These are phyloP conservation scores for Solanum tarapatanum DNA, from an alignment of 257 asterid genomes.

Conservation along the genomic window DNA sequence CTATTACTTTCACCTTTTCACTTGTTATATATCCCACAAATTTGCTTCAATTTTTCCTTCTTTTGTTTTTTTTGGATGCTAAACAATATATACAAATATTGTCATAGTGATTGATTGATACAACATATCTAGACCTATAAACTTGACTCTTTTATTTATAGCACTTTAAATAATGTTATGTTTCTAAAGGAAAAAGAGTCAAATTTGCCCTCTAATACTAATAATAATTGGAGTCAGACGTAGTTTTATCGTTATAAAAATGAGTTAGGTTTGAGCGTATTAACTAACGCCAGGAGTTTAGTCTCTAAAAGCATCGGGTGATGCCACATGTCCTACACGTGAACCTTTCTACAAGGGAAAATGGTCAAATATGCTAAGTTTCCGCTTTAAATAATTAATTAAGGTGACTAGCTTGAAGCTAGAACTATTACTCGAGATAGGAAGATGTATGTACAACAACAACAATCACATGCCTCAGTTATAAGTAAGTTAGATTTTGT, in stretches of 20 bases:
- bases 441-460: too few relatives aligned
- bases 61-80: background rate
- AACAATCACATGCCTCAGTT: too few relatives aligned
- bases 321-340: too few relatives aligned
- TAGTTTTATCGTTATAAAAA: background rate
- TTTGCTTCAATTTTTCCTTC: background rate
- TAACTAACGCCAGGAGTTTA: too few relatives aligned
- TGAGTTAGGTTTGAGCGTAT: too few relatives aligned
- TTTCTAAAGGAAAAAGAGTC: background rate
- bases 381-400: too few relatives aligned
- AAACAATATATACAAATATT: background rate
- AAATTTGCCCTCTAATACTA: background rate
- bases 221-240: background rate
- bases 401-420: too few relatives aligned
- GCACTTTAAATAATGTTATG: background rate
- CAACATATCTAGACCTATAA: background rate
- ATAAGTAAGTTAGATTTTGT: too few relatives aligned
- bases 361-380: too few relatives aligned
- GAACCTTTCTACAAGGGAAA: too few relatives aligned
- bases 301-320: too few relatives aligned
- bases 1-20: background rate
- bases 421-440: too few relatives aligned
- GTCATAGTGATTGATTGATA: background rate
- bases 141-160: background rate
- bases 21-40: background rate